Evolutionary conservation across 2,329 filamentous ascomycete genomes (phyloP).

Genomic region (Calonectria leucothoes): DNA sequence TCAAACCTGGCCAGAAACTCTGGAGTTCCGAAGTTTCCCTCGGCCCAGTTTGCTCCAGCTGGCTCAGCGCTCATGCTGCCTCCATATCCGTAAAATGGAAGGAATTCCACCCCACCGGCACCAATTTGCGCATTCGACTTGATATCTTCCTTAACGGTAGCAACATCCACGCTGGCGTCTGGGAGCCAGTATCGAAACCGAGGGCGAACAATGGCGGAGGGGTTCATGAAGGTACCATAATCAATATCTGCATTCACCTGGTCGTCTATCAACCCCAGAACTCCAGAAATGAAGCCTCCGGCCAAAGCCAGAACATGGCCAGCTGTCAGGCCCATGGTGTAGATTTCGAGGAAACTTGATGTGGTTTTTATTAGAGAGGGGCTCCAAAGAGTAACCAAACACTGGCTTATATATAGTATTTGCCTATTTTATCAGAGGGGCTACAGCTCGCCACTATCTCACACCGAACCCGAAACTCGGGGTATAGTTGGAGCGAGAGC

Average conservation of each 20-base stretch:
- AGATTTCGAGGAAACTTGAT: background rate
- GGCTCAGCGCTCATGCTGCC: background rate
- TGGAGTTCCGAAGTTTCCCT: constrained; percentile 2
- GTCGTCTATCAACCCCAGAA: background rate
- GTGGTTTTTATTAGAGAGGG: too few species aligned
- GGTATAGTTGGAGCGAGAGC: background rate
- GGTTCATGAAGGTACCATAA: constrained; percentile 1
- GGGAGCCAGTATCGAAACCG: constrained; percentile 23
- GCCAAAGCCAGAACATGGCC: background rate
- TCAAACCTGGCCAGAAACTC: background rate
- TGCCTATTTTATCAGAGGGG: background rate
- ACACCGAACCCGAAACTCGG: background rate
- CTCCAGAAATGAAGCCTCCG: background rate
- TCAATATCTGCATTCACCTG: background rate
- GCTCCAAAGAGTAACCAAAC: background rate
- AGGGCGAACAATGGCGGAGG: background rate
- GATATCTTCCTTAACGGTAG: background rate
- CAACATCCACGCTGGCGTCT: constrained; percentile 7
- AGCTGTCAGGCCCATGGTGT: background rate
- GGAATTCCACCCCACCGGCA: constrained; percentile 15
- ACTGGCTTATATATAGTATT: background rate
- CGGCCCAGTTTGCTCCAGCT: constrained; percentile 11
- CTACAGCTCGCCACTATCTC: background rate
- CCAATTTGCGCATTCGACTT: background rate
- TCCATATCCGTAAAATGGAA: constrained; percentile 18